phyloP scores from a whole-genome alignment of 2,329 filamentous ascomycete genomes.

The Berkeleyomyces rouxiae region DNA sequence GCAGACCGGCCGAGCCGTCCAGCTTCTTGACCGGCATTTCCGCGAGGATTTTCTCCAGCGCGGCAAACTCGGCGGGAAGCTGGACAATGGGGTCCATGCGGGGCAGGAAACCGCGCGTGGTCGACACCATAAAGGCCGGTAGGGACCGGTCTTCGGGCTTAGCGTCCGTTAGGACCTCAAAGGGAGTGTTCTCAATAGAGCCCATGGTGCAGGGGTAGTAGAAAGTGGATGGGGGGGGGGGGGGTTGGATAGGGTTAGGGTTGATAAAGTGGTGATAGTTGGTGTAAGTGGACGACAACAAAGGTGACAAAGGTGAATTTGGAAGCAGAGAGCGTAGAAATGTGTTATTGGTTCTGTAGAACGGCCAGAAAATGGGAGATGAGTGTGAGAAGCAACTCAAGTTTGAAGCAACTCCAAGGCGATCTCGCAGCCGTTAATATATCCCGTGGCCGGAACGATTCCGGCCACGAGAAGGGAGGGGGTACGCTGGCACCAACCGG shows the following conservation, averaged over 20 bases:
- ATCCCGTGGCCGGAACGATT: conserved; percentile 24
- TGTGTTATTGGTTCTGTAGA: neutral
- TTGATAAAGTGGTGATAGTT: neutral
- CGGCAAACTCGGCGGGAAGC: conserved; percentile 57
- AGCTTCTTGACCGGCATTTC: conserved; percentile 65
- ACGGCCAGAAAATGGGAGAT: neutral
- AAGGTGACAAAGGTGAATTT: conserved; percentile 12
- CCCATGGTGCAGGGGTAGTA: conserved; percentile 10
- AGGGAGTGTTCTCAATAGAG: conserved; percentile 19
- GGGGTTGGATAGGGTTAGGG: neutral
- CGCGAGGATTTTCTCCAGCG: conserved; percentile 53
- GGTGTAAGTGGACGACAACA: conserved; percentile 12
- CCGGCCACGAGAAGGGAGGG: conserved; percentile 10
- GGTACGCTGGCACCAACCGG: neutral
- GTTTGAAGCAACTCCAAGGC: neutral
- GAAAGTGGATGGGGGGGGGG: conserved; percentile 9
- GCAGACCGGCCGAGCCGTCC: conserved; percentile 58
- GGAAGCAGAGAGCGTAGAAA: conserved; percentile 16
- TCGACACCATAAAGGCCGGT: conserved; percentile 66
- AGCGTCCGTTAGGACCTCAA: conserved; percentile 47
- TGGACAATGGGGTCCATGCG: conserved; percentile 43
- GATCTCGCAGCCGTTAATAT: conserved; percentile 25
- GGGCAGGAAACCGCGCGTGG: conserved; percentile 56
- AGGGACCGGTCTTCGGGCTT: conserved; percentile 44
- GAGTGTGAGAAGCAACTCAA: neutral